A percentile compares a stretch with the other conserved stretches of the same genome.
Evolutionary conservation across 176 grass and related monocot genomes (phyloP).

Genomic region (Coix lacrymajobi): DNA sequence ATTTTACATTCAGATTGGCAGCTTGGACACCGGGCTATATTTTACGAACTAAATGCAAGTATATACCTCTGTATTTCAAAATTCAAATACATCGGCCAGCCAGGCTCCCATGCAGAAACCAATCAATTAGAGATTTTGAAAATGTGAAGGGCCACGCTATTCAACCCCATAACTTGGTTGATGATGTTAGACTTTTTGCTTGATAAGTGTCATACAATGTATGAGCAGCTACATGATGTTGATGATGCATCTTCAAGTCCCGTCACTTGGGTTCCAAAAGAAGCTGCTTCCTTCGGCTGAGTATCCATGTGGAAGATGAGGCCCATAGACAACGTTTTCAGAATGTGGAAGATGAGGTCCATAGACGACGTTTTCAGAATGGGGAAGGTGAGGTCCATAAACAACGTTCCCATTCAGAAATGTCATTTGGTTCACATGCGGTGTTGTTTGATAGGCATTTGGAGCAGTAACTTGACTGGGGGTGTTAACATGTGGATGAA

Average conservation of each 20-base stretch:
- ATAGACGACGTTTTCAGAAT: constrained; percentile 52
- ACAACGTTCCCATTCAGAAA: constrained; percentile 47
- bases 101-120: background rate
- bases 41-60: constrained; percentile 7
- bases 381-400: constrained; percentile 75
- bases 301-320: constrained; percentile 68
- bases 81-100: background rate
- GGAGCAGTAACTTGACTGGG: constrained; percentile 29
- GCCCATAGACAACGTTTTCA: constrained; percentile 30
- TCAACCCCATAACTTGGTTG: constrained; percentile 4
- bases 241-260: background rate
- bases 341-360: constrained; percentile 69
- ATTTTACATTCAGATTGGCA: background rate
- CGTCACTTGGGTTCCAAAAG: constrained; percentile 42
- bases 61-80: background rate
- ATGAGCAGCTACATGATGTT: background rate
- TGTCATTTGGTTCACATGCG: constrained; percentile 39
- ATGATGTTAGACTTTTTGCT: constrained; percentile 20
- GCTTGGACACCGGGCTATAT: background rate
- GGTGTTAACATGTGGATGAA: constrained; percentile 14
- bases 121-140: constrained; percentile 20
- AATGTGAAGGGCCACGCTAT: constrained; percentile 16
- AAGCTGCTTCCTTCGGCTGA: constrained; percentile 21
- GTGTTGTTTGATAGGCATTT: constrained; percentile 30
- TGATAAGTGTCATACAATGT: background rate